Percentiles rank a stretch among this genome's conserved stretches.
These are phyloP conservation scores for Emmonsia crescens DNA, from an alignment of 2,329 filamentous ascomycete genomes.

Conservation along the genomic window DNA sequence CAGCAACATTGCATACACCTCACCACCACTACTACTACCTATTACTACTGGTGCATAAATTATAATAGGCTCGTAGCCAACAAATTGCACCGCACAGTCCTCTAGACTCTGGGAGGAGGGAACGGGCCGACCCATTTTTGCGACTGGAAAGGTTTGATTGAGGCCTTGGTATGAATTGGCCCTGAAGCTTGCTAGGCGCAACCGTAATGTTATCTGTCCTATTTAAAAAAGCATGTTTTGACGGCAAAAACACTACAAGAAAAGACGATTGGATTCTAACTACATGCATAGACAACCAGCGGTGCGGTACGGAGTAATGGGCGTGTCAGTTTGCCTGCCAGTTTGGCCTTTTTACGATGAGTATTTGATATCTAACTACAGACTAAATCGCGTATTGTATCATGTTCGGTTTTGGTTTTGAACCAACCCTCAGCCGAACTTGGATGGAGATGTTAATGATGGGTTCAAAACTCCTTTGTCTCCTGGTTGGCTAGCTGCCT, in stretches of 20 bases:
- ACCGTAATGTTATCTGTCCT: not conserved
- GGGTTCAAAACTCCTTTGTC: not conserved
- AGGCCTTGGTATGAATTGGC: not conserved
- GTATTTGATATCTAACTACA: not conserved
- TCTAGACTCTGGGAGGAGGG: not conserved
- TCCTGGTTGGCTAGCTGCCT: not conserved
- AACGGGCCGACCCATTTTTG: constrained; percentile 3
- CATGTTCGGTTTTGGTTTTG: not conserved
- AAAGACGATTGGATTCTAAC: not conserved
- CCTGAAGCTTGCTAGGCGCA: not conserved
- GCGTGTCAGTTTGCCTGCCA: not conserved
- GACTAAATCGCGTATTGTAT: not conserved
- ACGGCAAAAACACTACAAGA: not conserved
- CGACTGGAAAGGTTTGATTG: not conserved
- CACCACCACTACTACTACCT: no score
- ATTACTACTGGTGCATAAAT: no score
- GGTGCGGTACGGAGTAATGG: not conserved
- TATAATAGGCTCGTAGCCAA: not conserved
- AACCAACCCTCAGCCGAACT: not conserved
- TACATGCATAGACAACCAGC: not conserved
- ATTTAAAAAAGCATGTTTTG: not conserved
- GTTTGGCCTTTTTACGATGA: not conserved
- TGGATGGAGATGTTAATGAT: not conserved
- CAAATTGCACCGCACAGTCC: not conserved
- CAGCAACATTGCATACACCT: not conserved